These are phyloP conservation scores for Coemansia sp. DNA, from an alignment of 192 early-diverging fungal genomes.

Conservation along the genomic window DNA sequence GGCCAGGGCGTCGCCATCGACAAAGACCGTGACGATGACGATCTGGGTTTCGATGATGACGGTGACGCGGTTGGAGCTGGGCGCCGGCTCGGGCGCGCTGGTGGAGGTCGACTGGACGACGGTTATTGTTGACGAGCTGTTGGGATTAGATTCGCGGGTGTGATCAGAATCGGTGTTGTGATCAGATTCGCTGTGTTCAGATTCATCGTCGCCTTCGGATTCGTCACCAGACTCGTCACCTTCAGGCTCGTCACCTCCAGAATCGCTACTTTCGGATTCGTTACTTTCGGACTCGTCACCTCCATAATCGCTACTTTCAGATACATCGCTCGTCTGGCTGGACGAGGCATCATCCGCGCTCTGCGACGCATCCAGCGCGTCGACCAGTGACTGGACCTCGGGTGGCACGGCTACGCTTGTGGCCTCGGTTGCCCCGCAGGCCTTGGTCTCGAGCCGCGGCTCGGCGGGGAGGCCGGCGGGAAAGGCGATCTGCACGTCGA, in stretches of 20 bases:
- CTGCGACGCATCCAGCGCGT: background rate
- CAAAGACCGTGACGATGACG: constrained; percentile 2
- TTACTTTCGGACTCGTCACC: too few relatives aligned
- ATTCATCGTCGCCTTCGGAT: too few relatives aligned
- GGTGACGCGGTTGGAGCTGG: too few relatives aligned
- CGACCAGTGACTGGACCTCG: constrained; percentile 13
- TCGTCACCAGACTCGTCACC: too few relatives aligned
- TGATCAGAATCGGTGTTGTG: background rate
- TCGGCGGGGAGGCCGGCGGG: constrained; percentile 23
- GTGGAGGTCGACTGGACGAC: background rate
- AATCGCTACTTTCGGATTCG: too few relatives aligned
- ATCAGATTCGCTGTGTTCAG: too few relatives aligned
- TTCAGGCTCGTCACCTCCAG: too few relatives aligned
- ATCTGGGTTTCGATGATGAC: background rate
- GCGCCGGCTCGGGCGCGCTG: background rate
- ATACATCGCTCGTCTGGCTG: too few relatives aligned
- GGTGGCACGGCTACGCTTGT: constrained; percentile 18
- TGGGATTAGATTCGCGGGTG: background rate
- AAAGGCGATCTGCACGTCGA: constrained; percentile 36
- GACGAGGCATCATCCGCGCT: too few relatives aligned
- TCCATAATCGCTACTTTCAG: too few relatives aligned
- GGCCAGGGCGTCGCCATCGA: constrained; percentile 3
- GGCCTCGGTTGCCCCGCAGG: constrained; percentile 31
- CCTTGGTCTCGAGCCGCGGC: constrained; percentile 15
- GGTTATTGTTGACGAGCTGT: constrained; percentile 1